These are phyloP conservation scores for Claviceps africana DNA, from an alignment of 2,329 filamentous ascomycete species.

Conservation along the genomic window DNA sequence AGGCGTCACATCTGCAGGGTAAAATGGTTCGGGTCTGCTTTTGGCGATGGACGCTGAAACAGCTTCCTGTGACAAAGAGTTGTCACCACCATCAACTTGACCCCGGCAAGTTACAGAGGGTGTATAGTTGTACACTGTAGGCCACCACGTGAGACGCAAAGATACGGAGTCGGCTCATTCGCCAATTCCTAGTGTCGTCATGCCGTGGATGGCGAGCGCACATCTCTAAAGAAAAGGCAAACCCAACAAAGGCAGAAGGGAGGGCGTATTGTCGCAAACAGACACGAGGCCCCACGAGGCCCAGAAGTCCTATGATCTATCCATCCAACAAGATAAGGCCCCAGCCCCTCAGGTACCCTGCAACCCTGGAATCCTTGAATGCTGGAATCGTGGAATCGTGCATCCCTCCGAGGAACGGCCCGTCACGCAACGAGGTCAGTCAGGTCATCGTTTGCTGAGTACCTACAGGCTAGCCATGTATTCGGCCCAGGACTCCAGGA, in stretches of 20 bases:
- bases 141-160: neutral
- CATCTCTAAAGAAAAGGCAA: neutral
- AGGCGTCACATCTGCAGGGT: neutral
- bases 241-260: conserved; percentile 2
- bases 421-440: neutral
- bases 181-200: neutral
- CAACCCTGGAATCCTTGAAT: too few species aligned
- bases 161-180: neutral
- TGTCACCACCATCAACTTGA: neutral
- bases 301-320: too few species aligned
- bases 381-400: too few species aligned
- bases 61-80: neutral
- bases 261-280: neutral
- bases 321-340: too few species aligned
- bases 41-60: neutral
- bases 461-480: too few species aligned
- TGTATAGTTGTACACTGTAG: neutral
- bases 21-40: neutral
- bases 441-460: neutral
- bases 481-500: neutral
- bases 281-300: neutral
- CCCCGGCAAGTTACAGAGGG: neutral
- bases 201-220: neutral
- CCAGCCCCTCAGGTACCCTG: too few species aligned
- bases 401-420: neutral